phyloP scores from a whole-genome alignment of 2,329 filamentous ascomycete genomes.

The Fusarium keratoplasticum region DNA sequence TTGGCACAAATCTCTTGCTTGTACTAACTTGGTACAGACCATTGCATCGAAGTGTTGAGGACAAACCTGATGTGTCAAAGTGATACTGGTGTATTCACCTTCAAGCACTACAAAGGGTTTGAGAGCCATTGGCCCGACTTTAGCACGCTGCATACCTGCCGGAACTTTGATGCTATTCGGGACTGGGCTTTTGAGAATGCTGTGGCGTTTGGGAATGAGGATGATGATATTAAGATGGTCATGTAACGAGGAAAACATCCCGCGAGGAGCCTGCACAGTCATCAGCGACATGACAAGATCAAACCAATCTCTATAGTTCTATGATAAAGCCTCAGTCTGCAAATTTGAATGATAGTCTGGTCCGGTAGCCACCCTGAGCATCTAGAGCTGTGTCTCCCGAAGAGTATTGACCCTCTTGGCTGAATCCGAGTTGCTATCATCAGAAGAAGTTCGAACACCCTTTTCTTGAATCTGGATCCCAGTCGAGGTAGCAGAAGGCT shows the following conservation, averaged over 20 bases:
- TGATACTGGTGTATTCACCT: slow-evolving; percentile 66
- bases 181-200: slow-evolving; percentile 65
- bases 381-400: not conserved
- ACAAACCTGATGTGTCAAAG: slow-evolving; percentile 66
- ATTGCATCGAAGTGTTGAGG: slow-evolving; percentile 36
- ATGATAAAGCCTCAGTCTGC: too few species aligned
- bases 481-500: not conserved
- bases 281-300: not conserved
- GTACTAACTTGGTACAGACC: slow-evolving; percentile 14
- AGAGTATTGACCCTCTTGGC: not conserved
- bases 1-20: too few species aligned
- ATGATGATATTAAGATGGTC: too few species aligned
- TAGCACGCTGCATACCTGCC: slow-evolving; percentile 63
- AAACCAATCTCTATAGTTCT: not conserved
- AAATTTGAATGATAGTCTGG: too few species aligned
- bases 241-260: not conserved
- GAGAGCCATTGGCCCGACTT: slow-evolving; percentile 67
- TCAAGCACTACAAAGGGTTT: slow-evolving; percentile 60
- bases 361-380: too few species aligned
- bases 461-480: not conserved
- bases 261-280: too few species aligned
- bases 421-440: not conserved
- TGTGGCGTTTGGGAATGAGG: slow-evolving; percentile 57
- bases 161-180: slow-evolving; percentile 64
- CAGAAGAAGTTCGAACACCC: not conserved